phyloP scores from a whole-genome alignment of 2,329 filamentous ascomycete species.

The Botrytis aclada region DNA sequence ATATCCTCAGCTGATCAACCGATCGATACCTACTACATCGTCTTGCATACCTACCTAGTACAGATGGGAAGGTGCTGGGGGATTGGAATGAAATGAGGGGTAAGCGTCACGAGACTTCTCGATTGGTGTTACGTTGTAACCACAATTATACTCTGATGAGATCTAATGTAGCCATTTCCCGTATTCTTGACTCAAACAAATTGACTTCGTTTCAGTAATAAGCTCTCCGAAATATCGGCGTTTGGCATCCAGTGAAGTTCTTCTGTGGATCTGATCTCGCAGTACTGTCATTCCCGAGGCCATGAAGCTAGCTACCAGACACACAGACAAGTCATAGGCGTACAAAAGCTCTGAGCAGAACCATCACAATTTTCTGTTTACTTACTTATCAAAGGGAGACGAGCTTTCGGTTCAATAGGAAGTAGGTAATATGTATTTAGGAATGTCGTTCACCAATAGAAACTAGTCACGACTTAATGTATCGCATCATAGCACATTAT shows the following conservation, averaged over 20 bases:
- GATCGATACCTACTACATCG: not conserved
- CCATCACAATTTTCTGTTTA: not conserved
- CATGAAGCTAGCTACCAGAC: not conserved
- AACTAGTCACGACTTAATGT: not conserved
- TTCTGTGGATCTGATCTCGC: not conserved
- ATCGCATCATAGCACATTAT: not conserved
- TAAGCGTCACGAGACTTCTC: constrained; percentile 12
- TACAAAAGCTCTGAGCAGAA: not conserved
- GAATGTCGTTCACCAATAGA: not conserved
- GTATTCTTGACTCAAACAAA: not conserved
- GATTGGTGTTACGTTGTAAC: not conserved
- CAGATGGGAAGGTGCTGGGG: not conserved
- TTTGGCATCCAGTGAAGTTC: not conserved
- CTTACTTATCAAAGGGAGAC: not conserved
- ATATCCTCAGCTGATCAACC: not conserved
- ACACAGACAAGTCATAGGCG: not conserved
- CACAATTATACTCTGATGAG: not conserved
- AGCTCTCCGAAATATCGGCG: not conserved
- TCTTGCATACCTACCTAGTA: not conserved
- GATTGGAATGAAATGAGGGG: constrained; percentile 16
- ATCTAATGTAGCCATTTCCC: not conserved
- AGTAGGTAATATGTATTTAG: not conserved
- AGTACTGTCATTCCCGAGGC: not conserved
- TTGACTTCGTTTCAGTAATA: not conserved
- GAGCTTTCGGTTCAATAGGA: not conserved